Evolutionary conservation across 2,329 filamentous ascomycete species (phyloP), one percentile per base, ranked within the genome.

Genomic region (Phialocephala sp.): DNA sequence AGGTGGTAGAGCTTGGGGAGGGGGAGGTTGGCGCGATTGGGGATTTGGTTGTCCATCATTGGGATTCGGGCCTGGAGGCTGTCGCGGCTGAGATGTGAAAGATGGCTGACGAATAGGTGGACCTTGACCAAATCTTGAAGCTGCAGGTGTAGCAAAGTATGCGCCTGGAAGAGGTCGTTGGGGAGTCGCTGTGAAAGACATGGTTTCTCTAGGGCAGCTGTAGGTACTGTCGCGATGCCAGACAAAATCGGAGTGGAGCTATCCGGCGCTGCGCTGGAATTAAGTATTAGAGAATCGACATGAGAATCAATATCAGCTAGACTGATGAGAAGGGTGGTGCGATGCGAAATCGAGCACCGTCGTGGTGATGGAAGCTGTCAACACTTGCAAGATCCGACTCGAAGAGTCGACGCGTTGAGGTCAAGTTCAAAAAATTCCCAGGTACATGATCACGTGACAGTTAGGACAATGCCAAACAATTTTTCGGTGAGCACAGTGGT

Each of bases 161-260:
- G 89, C 89, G 80, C 91, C 91, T 54, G 91, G 91, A 57, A 93
- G 82, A 67, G 87, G 87, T 73, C 91, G 88, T 80, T 89, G 84
- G 45, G 91, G 91, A 64, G 91, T 92, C 63, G 65, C 60, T 55
- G 59, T 24, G 54, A 63, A 58, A 60, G 61, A 61, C 59, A 65
- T 67, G 36, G 12, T 67, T 55, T 54, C n/a, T 56, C 24, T 36
- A 63, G 57, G 35, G 11, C 22, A 20, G 22, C 52, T 47, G 64
- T 47, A 45, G 6, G n/a, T 20, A 15, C 52, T 47, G 64, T 56
- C 58, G 43, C 50, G 60, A 61, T 63, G 57, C 58, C 61, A 66
- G 65, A 61, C 57, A 54, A 60, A 54, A 50, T 50, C 15, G 35
- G 50, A 54, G 22, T 8, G 12, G 1, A 24, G n/a, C 45, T 32